phyloP scores from a whole-genome alignment of 73 alveolate species.

The Uronychia setigera region DNA sequence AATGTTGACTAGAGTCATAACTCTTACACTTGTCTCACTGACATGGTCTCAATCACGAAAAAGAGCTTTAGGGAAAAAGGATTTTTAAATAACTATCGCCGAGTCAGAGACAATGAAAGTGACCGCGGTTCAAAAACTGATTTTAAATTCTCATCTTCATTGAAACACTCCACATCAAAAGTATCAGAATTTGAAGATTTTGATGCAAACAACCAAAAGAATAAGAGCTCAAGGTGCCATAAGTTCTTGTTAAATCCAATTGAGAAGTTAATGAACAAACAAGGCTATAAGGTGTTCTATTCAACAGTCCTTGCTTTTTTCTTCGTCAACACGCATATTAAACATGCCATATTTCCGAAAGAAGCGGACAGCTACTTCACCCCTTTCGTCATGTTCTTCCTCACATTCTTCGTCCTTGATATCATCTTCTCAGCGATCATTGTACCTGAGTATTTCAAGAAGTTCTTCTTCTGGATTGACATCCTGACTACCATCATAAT shows the following conservation, averaged over 20 bases:
- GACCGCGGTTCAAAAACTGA: not conserved
- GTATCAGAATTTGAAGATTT: not conserved
- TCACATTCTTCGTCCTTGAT: slow-evolving; percentile 55
- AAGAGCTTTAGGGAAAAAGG: not conserved
- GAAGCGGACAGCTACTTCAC: slow-evolving; percentile 53
- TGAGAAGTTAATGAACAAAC: not conserved
- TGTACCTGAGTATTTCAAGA: slow-evolving; percentile 56
- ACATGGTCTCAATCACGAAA: not conserved
- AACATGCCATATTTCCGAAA: slow-evolving; percentile 49
- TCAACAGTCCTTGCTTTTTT: not conserved
- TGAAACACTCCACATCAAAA: not conserved
- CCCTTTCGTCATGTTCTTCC: slow-evolving; percentile 25
- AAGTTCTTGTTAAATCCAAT: not conserved
- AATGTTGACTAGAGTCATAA: not conserved
- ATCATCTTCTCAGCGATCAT: slow-evolving; percentile 64
- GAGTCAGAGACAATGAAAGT: no score
- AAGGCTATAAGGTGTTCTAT: not conserved
- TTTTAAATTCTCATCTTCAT: not conserved
- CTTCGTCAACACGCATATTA: slow-evolving; percentile 31
- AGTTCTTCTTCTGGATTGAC: slow-evolving; percentile 96
- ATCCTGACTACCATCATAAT: slow-evolving; percentile 84
- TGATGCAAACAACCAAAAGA: not conserved
- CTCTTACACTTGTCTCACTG: not conserved
- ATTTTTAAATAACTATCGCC: no score
- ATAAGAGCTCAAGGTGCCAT: not conserved